Percentiles rank a stretch among this genome's conserved stretches.
phyloP scores from a whole-genome alignment of 1,284 basidiomycete species.

The Ustilago curta region DNA sequence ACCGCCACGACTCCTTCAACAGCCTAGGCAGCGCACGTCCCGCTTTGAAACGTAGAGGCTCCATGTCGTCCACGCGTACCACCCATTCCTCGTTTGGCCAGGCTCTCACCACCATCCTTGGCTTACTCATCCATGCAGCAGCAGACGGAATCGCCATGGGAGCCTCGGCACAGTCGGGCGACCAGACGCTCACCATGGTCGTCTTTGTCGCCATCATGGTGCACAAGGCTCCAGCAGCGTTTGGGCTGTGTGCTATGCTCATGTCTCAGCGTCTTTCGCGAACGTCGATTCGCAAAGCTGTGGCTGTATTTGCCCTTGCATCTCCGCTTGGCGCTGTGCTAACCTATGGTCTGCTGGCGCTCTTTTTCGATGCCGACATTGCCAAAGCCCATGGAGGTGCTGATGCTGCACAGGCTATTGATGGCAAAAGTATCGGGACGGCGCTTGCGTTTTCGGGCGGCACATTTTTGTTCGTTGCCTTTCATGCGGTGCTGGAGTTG shows the following conservation, averaged over 20 bases:
- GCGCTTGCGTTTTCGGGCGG: constrained; percentile 87
- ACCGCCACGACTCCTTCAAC: constrained; percentile 19
- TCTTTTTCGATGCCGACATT: constrained; percentile 24
- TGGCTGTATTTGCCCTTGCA: constrained; percentile 57
- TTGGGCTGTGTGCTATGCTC: constrained; percentile 65
- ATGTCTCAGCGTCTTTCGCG: constrained; percentile 54
- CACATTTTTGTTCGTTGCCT: constrained; percentile 93
- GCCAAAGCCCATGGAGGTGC: background rate
- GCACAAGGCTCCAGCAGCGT: constrained; percentile 67
- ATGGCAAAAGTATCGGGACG: constrained; percentile 73
- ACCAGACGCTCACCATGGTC: constrained; percentile 59
- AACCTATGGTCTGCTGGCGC: constrained; percentile 30
- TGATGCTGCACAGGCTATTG: constrained; percentile 27
- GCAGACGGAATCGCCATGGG: constrained; percentile 68
- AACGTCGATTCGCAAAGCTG: constrained; percentile 52
- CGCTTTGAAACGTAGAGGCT: constrained; percentile 2
- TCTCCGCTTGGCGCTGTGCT: constrained; percentile 59
- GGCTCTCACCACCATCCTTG: constrained; percentile 58
- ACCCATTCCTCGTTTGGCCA: constrained; percentile 27
- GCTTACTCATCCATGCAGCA: constrained; percentile 63
- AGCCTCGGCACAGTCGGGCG: constrained; percentile 52
- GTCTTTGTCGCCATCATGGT: constrained; percentile 67
- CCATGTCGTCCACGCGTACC: constrained; percentile 9
- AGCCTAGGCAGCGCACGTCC: constrained; percentile 16
- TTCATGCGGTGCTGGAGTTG: constrained; percentile 70